Conservation (phyloP, 2,329 filamentous ascomycete species). For the Epichloe typhina region DNA sequence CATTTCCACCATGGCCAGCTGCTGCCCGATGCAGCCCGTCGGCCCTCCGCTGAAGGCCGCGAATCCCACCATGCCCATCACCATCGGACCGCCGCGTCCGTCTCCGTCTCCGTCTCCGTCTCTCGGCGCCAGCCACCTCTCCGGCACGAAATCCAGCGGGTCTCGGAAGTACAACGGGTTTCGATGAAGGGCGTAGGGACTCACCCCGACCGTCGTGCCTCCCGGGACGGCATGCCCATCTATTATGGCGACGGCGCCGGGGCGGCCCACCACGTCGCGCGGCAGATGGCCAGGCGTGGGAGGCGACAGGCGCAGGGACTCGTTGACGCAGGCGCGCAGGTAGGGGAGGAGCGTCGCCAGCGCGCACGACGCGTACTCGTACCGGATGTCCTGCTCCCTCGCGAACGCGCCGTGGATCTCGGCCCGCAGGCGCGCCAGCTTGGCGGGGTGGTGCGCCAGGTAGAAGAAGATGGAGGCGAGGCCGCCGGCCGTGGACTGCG, state of each 20-base stretch:
- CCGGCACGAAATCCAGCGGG: conserved; percentile 1
- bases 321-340: conserved; percentile 13
- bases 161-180: background rate
- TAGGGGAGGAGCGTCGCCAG: conserved; percentile 9
- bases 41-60: background rate
- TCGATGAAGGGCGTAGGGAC: conserved; percentile 1
- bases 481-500: conserved; percentile 10
- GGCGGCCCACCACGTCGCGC: conserved; percentile 6
- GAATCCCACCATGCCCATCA: background rate
- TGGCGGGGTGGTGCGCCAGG: conserved; percentile 5
- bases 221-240: background rate
- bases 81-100: background rate
- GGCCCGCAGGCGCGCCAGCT: conserved; percentile 6
- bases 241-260: background rate
- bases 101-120: background rate
- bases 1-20: background rate
- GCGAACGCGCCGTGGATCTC: conserved; percentile 7
- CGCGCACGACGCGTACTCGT: background rate
- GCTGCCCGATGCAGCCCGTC: conserved; percentile 3
- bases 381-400: background rate
- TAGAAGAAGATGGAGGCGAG: conserved; percentile 11
- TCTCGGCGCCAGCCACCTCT: conserved; percentile 2
- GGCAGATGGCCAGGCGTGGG: conserved; percentile 10
- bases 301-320: conserved; percentile 12
- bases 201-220: background rate